Evolutionary conservation across 345 rosid genomes (phyloP).

Genomic region (Pseudoturritis turrita): DNA sequence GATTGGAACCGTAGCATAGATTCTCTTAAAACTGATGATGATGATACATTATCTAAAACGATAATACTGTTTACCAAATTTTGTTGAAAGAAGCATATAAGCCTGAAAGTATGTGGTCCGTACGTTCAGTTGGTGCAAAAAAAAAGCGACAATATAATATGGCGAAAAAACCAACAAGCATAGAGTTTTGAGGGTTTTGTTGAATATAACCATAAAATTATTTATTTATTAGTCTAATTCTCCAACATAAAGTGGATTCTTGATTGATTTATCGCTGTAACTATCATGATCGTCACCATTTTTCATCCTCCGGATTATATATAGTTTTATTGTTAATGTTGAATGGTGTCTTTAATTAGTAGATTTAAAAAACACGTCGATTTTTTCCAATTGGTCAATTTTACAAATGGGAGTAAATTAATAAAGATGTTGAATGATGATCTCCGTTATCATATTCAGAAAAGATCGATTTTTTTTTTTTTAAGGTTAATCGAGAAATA

Average conservation of each 20-base stretch:
- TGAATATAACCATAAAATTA: not conserved
- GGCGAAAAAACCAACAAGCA: not conserved
- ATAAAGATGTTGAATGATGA: not conserved
- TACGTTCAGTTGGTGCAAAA: not conserved
- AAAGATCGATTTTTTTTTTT: no score
- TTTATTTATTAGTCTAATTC: not conserved
- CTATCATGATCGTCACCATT: not conserved
- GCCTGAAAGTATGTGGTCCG: not conserved
- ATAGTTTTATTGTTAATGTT: no score
- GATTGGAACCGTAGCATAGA: not conserved
- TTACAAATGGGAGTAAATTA: not conserved
- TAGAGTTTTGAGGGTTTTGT: not conserved
- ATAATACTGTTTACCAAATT: not conserved
- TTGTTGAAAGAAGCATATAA: not conserved
- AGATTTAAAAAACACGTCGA: not conserved
- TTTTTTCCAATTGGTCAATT: not conserved
- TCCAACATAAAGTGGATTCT: not conserved
- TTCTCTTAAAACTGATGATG: not conserved
- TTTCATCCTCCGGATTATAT: not conserved
- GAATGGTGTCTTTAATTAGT: not conserved
- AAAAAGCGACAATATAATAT: not conserved
- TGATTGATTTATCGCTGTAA: conserved; percentile 1
- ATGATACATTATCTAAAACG: not conserved
- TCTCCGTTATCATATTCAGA: not conserved
- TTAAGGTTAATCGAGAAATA: no score